Evolutionary conservation across 805 yeast species (phyloP), one percentile per base, ranked within the genome.

Genomic region (Kuraishia cidri): DNA sequence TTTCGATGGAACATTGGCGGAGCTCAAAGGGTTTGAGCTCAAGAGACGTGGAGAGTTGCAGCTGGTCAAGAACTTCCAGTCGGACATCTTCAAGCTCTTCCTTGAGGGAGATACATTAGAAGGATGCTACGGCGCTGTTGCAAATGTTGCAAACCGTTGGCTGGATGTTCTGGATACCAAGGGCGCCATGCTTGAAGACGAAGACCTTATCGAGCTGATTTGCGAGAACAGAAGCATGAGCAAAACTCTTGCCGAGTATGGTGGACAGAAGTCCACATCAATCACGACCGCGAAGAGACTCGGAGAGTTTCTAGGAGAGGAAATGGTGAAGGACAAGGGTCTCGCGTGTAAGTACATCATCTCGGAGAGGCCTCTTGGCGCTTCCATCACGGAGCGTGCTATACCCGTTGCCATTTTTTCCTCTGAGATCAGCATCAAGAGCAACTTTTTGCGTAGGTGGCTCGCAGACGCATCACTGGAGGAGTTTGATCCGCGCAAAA

Each of bases 221-320:
- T 86, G 96, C 60, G 97, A 92, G 52, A 90, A 92, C 52, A 79
- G 92, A 63, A 77, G 85, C 51, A 90, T 92, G 97, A 82, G 95
- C 24, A 90, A 86, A 49, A 75, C 94, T 18, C 63, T 92, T 42
- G 82, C 73, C 12, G 97, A 90, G 49, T 92, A 92, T 47, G 97
- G 77, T 6, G 71, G 69, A 18, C 96, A 86, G 50, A 92, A 94
- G 49, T 85, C 96, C 0, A 86, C 97, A 0, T 85, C 97, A 0
- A 90, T 94, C 41, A 87, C 97, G 0, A 92, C 98, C 1, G 98
- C 98, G 1, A 76, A 70, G 42, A 69, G 99, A 46, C 62, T 92
- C 33, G 96, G 96, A 37, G 97, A 92, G 45, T 90, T 92, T 51
- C 66, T 92, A 43, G 98, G 98, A 10, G 87, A 80, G 41, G 95